A percentile compares a stretch with the other conserved stretches of the same genome.
These are phyloP conservation scores for Microdochium bolleyi DNA, from an alignment of 2,329 filamentous ascomycete genomes.

Conservation along the genomic window DNA sequence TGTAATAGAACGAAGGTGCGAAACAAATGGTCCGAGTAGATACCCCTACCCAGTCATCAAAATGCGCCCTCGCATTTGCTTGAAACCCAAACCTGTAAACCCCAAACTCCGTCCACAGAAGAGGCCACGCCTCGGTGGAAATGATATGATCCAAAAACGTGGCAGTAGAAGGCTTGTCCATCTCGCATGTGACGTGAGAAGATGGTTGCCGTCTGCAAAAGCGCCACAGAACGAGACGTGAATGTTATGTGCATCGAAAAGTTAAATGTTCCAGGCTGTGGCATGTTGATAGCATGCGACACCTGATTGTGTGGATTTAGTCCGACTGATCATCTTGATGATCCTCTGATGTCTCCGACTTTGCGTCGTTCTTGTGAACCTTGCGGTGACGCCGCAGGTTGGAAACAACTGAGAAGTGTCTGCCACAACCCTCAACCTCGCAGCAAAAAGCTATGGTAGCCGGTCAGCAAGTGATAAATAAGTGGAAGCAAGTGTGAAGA, in stretches of 20 bases:
- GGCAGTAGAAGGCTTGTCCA: no score
- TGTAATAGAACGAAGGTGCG: neutral
- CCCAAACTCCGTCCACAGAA: neutral
- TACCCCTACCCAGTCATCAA: neutral
- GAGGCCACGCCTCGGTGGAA: neutral
- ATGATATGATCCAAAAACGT: neutral
- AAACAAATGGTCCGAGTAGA: neutral
- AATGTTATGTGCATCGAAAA: slow-evolving; percentile 2
- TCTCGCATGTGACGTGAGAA: no score
- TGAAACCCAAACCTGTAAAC: neutral
- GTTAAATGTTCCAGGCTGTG: no score
- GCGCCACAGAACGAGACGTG: neutral
- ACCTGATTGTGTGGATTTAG: slow-evolving; percentile 20
- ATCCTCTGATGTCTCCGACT: slow-evolving; percentile 56
- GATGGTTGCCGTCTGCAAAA: no score
- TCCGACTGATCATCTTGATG: slow-evolving; percentile 56
- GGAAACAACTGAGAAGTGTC: slow-evolving; percentile 94
- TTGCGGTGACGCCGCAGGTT: slow-evolving; percentile 93
- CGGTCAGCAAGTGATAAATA: neutral
- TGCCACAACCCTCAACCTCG: slow-evolving; percentile 88
- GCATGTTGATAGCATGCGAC: no score
- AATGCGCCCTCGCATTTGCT: neutral
- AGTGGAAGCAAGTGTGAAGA: slow-evolving; percentile 16
- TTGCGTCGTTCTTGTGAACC: slow-evolving; percentile 76
- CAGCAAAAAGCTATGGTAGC: slow-evolving; percentile 70